Conservation (phyloP, 768 basidiomycete genomes). For the Xerocomus potaroensis region DNA sequence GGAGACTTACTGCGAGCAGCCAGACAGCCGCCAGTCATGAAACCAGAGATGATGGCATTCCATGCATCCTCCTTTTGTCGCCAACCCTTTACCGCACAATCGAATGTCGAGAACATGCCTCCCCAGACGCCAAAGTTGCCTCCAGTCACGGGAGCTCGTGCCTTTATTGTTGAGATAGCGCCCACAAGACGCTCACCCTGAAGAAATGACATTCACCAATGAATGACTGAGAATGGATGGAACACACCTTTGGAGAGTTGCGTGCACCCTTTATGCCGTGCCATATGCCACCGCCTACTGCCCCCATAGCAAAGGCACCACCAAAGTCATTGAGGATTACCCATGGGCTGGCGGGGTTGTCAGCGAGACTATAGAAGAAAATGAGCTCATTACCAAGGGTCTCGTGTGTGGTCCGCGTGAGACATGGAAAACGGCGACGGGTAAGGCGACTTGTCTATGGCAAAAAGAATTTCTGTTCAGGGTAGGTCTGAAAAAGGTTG, state of each 20-base stretch:
- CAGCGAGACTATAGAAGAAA: neutral
- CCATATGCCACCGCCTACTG: conserved; percentile 97
- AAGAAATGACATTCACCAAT: neutral
- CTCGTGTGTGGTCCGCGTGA: conserved; percentile 88
- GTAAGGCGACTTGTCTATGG: neutral
- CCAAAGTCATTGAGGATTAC: conserved; percentile 98
- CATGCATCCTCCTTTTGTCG: conserved; percentile 98
- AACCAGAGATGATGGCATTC: conserved; percentile 98
- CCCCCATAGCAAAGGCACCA: conserved; percentile 97
- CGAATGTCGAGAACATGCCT: conserved; percentile 98
- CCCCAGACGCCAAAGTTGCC: conserved; percentile 97
- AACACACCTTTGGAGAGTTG: conserved; percentile 86
- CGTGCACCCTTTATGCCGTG: conserved; percentile 97
- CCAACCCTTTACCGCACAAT: conserved; percentile 96
- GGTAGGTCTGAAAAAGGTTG: conserved; percentile 24
- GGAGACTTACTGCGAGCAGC: conserved; percentile 84
- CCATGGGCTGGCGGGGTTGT: conserved; percentile 69
- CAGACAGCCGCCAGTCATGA: conserved; percentile 96
- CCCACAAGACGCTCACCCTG: conserved; percentile 94
- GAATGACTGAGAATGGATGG: neutral
- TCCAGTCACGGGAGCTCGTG: conserved; percentile 95
- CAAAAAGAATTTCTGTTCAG: conserved; percentile 30
- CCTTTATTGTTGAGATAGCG: conserved; percentile 94
- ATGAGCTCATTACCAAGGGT: conserved; percentile 68
- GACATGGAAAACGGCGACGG: conserved; percentile 48